Percentiles rank a stretch among this genome's conserved stretches.
Conservation (phyloP, 257 asterid species). For the Nicotiana sylvestris region DNA sequence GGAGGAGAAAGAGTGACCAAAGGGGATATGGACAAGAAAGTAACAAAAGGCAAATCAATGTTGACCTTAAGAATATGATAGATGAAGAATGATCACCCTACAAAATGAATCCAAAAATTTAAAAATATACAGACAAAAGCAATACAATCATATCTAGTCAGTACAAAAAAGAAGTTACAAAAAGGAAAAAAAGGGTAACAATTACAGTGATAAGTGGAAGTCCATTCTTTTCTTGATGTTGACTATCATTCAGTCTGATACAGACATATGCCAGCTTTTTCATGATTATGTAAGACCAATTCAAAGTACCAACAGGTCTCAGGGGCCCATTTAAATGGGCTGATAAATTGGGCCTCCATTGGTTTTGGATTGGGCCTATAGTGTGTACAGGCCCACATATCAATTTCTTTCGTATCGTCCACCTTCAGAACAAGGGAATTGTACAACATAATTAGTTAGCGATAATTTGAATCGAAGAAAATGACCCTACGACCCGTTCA, state of each 20-base stretch:
- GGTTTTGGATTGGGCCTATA: background rate
- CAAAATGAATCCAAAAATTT: background rate
- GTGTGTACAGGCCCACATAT: background rate
- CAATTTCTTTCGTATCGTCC: too few species aligned
- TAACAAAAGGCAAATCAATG: background rate
- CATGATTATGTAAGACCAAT: slow-evolving; percentile 1
- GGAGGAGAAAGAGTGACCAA: background rate
- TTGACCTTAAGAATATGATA: background rate
- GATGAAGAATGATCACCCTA: background rate
- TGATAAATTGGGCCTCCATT: background rate
- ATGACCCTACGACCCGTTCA: too few species aligned
- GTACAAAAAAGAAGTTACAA: too few species aligned
- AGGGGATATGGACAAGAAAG: background rate
- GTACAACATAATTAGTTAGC: too few species aligned
- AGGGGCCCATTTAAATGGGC: background rate
- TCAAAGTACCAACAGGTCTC: background rate
- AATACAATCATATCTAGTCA: background rate
- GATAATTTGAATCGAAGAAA: too few species aligned
- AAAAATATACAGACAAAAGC: background rate
- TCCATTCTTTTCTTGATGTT: background rate
- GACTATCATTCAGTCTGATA: background rate
- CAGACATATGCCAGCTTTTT: slow-evolving; percentile 5
- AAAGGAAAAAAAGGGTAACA: background rate
- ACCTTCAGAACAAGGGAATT: too few species aligned
- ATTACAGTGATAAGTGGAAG: background rate